A percentile compares a stretch with the other conserved stretches of the same genome.
Conservation (phyloP, 2,329 filamentous ascomycete genomes). For the Lasiodiplodia gonubiensis region DNA sequence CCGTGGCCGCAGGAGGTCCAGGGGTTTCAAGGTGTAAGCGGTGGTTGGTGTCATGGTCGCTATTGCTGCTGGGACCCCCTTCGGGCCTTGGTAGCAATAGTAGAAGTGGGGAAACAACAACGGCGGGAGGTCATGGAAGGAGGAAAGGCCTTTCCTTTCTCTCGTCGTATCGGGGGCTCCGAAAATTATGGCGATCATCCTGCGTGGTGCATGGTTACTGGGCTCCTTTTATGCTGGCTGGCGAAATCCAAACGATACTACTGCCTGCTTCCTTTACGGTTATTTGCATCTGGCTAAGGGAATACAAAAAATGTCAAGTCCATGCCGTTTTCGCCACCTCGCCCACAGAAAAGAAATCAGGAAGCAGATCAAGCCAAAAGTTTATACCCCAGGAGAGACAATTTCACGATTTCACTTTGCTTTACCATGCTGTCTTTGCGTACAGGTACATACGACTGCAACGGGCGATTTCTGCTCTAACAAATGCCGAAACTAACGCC, state of each 20-base stretch:
- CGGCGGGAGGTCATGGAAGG: constrained; percentile 9
- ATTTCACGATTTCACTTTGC: constrained; percentile 15
- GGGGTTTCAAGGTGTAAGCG: constrained; percentile 99
- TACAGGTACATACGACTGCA: background rate
- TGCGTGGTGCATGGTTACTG: constrained; percentile 29
- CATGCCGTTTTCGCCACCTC: constrained; percentile 28
- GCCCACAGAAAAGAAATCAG: constrained; percentile 2
- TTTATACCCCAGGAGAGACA: constrained; percentile 4
- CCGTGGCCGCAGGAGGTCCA: constrained; percentile 97
- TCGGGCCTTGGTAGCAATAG: constrained; percentile 1
- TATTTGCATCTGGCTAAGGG: constrained; percentile 29
- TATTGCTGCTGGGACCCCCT: background rate
- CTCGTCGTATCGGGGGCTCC: constrained; percentile 20
- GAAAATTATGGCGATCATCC: constrained; percentile 28
- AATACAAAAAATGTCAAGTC: constrained; percentile 30
- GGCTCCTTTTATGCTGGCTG: constrained; percentile 27
- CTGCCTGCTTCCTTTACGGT: constrained; percentile 28
- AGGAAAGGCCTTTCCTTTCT: constrained; percentile 20
- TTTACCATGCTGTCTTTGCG: background rate
- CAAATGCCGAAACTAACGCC: background rate
- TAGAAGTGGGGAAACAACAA: background rate
- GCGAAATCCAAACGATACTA: constrained; percentile 25
- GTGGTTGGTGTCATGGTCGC: constrained; percentile 31
- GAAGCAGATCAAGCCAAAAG: background rate
- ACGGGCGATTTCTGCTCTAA: background rate